Evolutionary conservation across 805 yeast species (phyloP).

Genomic region (Candida stauntonica): DNA sequence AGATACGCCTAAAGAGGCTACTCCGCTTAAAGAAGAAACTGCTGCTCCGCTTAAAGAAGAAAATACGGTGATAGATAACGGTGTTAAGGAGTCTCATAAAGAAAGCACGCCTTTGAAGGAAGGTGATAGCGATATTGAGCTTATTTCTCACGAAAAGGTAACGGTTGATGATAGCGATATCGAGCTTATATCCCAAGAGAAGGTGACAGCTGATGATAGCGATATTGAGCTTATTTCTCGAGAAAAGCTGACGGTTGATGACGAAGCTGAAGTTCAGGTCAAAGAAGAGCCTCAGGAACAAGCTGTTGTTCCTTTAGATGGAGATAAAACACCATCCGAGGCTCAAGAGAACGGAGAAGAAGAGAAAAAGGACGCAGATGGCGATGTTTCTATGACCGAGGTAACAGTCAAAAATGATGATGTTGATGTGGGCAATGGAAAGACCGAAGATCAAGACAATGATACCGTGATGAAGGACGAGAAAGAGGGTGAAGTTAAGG

Average conservation of each 20-base stretch:
- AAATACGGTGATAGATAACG: not conserved
- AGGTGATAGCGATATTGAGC: not conserved
- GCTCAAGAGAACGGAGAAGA: not conserved
- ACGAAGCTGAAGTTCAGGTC: too few relatives aligned
- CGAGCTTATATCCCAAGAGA: too few relatives aligned
- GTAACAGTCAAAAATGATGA: not conserved
- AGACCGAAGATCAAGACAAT: not conserved
- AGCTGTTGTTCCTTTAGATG: too few relatives aligned
- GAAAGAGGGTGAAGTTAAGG: not conserved
- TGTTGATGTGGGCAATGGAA: not conserved
- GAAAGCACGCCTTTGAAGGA: not conserved
- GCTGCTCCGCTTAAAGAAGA: not conserved
- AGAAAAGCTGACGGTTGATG: too few relatives aligned
- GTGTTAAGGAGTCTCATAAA: constrained; percentile 1
- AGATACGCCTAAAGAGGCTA: too few relatives aligned
- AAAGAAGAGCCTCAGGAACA: too few relatives aligned
- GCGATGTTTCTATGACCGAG: not conserved
- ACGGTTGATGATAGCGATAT: too few relatives aligned
- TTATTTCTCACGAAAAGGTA: not conserved
- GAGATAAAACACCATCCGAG: too few relatives aligned
- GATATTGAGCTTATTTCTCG: too few relatives aligned
- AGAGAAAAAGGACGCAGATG: not conserved
- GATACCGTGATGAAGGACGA: not conserved
- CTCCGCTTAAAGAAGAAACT: too few relatives aligned
- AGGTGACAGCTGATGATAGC: too few relatives aligned